Conservation (phyloP, 495 filamentous ascomycete genomes). For the Halenospora varia region DNA sequence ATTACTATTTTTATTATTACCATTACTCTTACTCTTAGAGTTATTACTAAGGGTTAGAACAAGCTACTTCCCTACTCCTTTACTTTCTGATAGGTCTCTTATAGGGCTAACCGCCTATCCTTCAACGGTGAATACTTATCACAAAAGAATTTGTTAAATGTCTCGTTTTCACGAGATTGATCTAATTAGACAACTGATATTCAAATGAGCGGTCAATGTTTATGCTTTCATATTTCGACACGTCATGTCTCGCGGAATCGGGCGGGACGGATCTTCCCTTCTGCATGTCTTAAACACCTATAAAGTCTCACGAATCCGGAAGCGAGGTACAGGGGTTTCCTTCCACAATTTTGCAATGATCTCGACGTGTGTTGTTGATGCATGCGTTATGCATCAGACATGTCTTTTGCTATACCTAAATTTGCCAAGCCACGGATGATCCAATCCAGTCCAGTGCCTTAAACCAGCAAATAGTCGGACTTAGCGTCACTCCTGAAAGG, state of each 20-base stretch:
- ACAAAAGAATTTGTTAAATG: background rate
- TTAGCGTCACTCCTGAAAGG: background rate
- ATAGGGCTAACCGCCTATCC: too few relatives aligned
- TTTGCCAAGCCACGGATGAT: too few relatives aligned
- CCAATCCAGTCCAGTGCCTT: too few relatives aligned
- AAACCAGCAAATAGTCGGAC: background rate
- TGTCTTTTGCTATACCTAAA: too few relatives aligned
- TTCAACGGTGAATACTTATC: background rate
- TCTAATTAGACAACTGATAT: background rate
- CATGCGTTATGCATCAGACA: too few relatives aligned
- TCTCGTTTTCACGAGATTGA: background rate
- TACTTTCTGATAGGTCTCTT: too few relatives aligned
- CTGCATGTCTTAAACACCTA: background rate
- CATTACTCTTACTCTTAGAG: too few relatives aligned
- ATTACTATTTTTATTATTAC: too few relatives aligned
- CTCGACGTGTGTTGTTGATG: too few relatives aligned
- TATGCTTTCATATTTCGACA: background rate
- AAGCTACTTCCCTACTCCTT: too few relatives aligned
- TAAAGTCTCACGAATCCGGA: background rate
- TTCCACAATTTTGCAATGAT: background rate
- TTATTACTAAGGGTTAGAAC: too few relatives aligned
- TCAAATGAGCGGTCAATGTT: background rate
- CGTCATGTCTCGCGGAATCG: background rate
- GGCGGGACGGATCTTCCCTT: background rate
- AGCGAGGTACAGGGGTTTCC: background rate